Evolutionary conservation across 306 rosid genomes (phyloP).

Genomic region (Leucaena leucocephala): DNA sequence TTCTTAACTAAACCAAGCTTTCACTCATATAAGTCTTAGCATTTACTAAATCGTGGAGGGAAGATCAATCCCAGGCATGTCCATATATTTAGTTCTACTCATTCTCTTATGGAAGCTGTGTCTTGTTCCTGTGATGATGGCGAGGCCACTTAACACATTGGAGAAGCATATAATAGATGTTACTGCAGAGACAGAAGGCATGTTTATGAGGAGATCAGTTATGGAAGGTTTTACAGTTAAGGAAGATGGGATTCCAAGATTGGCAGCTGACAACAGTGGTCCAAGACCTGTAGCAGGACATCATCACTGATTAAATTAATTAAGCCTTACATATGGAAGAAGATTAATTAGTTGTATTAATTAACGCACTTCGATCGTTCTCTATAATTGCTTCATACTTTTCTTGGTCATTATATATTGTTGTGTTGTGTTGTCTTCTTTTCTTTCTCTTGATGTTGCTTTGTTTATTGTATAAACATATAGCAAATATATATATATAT

Average conservation of each 20-base stretch:
- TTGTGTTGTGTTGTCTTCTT: not conserved
- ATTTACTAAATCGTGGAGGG: not conserved
- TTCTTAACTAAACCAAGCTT: not conserved
- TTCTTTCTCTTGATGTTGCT: not conserved
- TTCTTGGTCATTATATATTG: not conserved
- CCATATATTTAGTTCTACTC: not conserved
- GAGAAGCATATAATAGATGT: not conserved
- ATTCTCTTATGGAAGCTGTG: conserved; percentile 10
- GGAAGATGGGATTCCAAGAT: not conserved
- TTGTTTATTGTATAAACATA: not conserved
- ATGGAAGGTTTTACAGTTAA: not conserved
- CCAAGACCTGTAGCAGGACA: not conserved
- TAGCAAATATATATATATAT: too few relatives aligned
- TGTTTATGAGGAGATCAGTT: not conserved
- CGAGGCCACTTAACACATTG: conserved; percentile 25
- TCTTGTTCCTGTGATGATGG: conserved; percentile 7
- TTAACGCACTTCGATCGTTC: not conserved
- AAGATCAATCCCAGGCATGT: conserved; percentile 13
- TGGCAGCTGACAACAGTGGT: not conserved
- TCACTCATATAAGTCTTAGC: not conserved
- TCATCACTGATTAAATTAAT: not conserved
- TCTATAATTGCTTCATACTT: not conserved
- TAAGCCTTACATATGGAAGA: not conserved
- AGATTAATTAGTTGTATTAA: not conserved
- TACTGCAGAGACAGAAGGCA: not conserved